phyloP scores from a whole-genome alignment of 805 yeast species.

The Metschnikowia anglica region DNA sequence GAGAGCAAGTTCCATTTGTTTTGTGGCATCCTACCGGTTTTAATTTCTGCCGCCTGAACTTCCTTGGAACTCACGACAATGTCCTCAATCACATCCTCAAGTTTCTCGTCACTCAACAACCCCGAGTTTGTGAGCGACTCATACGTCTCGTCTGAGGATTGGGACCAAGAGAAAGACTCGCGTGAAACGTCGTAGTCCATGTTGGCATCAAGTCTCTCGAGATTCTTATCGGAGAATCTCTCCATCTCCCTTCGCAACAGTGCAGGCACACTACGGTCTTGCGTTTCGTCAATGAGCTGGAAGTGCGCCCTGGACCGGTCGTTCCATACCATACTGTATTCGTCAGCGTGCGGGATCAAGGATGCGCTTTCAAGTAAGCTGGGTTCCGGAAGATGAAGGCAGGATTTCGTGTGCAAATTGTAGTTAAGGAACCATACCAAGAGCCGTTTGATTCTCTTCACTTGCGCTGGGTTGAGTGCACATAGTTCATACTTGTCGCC shows the following conservation, averaged over 20 bases:
- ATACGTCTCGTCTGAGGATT: constrained; percentile 18
- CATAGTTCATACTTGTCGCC: constrained; percentile 32
- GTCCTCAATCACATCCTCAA: constrained; percentile 5
- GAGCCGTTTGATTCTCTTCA: constrained; percentile 38
- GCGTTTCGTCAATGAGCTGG: constrained; percentile 5
- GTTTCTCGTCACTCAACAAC: constrained; percentile 1
- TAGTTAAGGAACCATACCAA: constrained; percentile 40
- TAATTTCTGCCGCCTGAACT: background rate
- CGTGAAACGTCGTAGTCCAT: constrained; percentile 5
- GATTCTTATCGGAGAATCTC: constrained; percentile 10
- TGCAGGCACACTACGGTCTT: background rate
- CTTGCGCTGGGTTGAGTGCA: constrained; percentile 29
- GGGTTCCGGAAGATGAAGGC: constrained; percentile 20
- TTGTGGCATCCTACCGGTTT: too few relatives aligned
- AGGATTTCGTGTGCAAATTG: constrained; percentile 26
- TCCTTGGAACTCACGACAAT: constrained; percentile 1
- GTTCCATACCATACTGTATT: constrained; percentile 35
- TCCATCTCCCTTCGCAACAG: constrained; percentile 13
- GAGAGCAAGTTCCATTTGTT: constrained; percentile 1
- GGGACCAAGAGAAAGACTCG: constrained; percentile 5
- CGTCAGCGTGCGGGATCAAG: constrained; percentile 31
- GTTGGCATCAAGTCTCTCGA: background rate
- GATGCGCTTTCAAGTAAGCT: constrained; percentile 7
- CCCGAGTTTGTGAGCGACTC: constrained; percentile 5
- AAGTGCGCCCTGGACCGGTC: constrained; percentile 23